Evolutionary conservation across 768 basidiomycete genomes (phyloP), one percentile per base, ranked within the genome.

Genomic region (Hydnomerulius pinastri): DNA sequence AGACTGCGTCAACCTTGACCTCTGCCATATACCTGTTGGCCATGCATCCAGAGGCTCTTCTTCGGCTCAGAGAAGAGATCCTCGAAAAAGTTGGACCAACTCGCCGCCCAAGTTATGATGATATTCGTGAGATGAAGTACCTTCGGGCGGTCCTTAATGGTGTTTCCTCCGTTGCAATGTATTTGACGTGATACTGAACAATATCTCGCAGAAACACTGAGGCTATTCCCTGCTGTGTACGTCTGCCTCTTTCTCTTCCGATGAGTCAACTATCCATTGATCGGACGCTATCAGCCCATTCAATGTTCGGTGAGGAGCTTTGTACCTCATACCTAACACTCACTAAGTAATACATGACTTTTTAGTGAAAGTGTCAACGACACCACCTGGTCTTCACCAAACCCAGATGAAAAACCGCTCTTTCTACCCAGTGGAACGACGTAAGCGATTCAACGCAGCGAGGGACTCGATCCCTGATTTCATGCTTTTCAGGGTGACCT

Each of bases 11-110:
- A 24, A 71, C 70, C 1, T 59, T 81, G 40, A 79, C 72, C 3
- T 78, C 72, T 46, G 66, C 68, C 2, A 56, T 75, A 2, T 81
- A 81, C 60, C 64, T 75, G 54, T 70, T 82, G 30, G 65, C 77
- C 18, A 66, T 72, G 60, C 68, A 81, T 55, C 78, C 77, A 4
- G 52, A 69, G 0, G 64, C 78, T n/a, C 55, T 76, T 18, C 44
- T 21, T 13, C 63, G 67, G 4, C 58, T 79, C n/a, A 72, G 77
- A 6, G 62, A 70, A 38, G 79, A 81, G 47, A 69, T 81, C 21
- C 11, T 76, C 15, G 57, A 54, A 20, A 65, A 62, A 8, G 64
- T 79, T 33, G 75, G 76, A 2, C 50, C 64, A 1, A 60, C 55
- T 8, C 56, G 62, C 5, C 54, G 65, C n/a, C 77, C 74, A 11